Conservation (phyloP, 2,329 filamentous ascomycete species). For the Diaporthe vaccinii region DNA sequence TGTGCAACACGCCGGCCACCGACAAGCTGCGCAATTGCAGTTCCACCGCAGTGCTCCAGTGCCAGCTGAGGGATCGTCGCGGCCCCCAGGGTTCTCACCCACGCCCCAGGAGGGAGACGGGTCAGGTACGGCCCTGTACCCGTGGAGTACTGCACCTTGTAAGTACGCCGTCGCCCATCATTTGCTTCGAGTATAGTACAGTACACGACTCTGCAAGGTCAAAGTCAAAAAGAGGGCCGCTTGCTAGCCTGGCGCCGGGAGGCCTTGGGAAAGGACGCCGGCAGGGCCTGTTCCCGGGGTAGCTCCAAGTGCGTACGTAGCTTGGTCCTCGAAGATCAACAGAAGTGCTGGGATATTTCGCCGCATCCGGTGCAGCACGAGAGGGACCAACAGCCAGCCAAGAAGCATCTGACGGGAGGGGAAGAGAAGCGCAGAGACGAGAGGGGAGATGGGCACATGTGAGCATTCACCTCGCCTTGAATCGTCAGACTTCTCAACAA, state of each 20-base stretch:
- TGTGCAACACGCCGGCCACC: slow-evolving; percentile 24
- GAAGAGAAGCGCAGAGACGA: background rate
- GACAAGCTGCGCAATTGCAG: slow-evolving; percentile 16
- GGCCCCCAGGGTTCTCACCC: slow-evolving; percentile 2
- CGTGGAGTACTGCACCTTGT: background rate
- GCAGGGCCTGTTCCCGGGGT: slow-evolving; percentile 14
- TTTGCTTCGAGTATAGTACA: slow-evolving; percentile 26
- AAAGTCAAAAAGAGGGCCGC: slow-evolving; percentile 2
- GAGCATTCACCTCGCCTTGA: background rate
- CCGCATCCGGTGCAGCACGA: slow-evolving; percentile 27
- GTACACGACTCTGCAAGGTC: background rate
- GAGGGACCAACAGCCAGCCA: background rate
- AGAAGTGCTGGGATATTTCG: slow-evolving; percentile 19
- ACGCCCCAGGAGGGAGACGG: background rate
- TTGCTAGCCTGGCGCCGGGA: slow-evolving; percentile 25
- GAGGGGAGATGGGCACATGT: background rate
- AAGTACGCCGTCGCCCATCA: background rate
- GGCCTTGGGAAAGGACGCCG: slow-evolving; percentile 2
- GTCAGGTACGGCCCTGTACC: slow-evolving; percentile 21
- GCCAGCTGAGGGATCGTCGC: slow-evolving; percentile 12
- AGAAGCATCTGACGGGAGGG: slow-evolving; percentile 2
- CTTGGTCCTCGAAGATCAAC: slow-evolving; percentile 10
- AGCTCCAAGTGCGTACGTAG: slow-evolving; percentile 10
- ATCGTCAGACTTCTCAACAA: slow-evolving; percentile 12
- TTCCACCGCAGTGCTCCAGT: slow-evolving; percentile 14